These are phyloP conservation scores for Lablab purpureus DNA, from an alignment of 306 rosid genomes.

Conservation along the genomic window DNA sequence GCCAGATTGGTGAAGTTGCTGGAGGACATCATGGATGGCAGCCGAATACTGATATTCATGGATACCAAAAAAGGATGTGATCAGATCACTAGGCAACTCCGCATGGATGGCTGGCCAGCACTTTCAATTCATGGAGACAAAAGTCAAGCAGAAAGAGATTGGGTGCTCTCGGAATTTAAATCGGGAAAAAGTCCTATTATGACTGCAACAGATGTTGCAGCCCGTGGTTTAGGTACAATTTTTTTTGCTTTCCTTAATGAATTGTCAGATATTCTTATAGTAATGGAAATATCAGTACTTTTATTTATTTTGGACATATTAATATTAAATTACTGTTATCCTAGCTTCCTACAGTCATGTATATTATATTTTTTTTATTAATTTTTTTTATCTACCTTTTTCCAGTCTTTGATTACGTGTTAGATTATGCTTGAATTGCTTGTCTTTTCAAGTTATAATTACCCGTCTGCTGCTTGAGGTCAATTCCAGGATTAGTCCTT, in stretches of 20 bases:
- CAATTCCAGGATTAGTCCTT: background rate
- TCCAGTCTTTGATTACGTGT: background rate
- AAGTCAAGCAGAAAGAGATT: constrained; percentile 99
- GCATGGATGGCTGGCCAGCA: constrained; percentile 99
- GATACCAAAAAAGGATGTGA: constrained; percentile 99
- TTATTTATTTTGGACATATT: background rate
- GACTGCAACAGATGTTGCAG: constrained; percentile 99
- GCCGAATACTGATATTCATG: constrained; percentile 96
- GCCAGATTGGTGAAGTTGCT: constrained; percentile 91
- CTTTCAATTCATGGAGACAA: constrained; percentile 98
- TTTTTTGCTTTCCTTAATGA: constrained; percentile 23
- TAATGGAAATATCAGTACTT: constrained; percentile 6
- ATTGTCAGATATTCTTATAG: constrained; percentile 34
- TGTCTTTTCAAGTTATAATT: constrained; percentile 8
- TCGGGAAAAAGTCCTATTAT: constrained; percentile 98
- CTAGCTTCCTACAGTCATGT: background rate
- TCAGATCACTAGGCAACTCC: constrained; percentile 92
- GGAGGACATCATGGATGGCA: constrained; percentile 98
- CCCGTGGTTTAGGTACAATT: constrained; percentile 91
- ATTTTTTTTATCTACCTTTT: background rate
- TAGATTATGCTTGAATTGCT: background rate
- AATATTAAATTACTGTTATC: background rate
- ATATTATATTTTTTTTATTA: background rate
- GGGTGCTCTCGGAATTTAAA: constrained; percentile 97
- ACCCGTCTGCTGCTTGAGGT: background rate